phyloP scores from a whole-genome alignment of 129 eudicot species.

The Gnaphalium uliginosum region DNA sequence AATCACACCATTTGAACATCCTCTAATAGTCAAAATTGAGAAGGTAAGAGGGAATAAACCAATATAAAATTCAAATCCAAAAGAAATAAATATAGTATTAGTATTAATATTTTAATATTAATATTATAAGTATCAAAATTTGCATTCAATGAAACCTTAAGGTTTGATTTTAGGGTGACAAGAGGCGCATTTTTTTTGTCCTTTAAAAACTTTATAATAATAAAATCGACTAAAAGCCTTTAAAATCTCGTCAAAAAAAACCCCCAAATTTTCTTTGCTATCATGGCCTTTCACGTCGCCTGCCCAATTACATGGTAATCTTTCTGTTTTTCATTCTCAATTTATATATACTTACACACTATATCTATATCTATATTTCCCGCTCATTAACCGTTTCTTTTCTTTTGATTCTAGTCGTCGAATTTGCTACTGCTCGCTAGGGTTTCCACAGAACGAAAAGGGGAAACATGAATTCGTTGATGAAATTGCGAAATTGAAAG shows the following conservation, averaged over 20 bases:
- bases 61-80: no score
- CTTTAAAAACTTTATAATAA: slow-evolving; percentile 12
- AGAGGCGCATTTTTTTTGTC: background rate
- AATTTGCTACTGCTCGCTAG: slow-evolving; percentile 77
- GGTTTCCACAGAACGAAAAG: slow-evolving; percentile 60
- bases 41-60: no score
- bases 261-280: slow-evolving; percentile 29
- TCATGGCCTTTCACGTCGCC: slow-evolving; percentile 94
- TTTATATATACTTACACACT: slow-evolving; percentile 1
- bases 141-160: background rate
- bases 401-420: slow-evolving; percentile 55
- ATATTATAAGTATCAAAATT: background rate
- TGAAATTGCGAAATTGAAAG: slow-evolving; percentile 49
- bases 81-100: no score
- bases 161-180: background rate
- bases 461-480: slow-evolving; percentile 39
- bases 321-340: slow-evolving; percentile 18
- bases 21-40: no score
- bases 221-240: slow-evolving; percentile 25
- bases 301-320: slow-evolving; percentile 96
- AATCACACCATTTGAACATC: no score
- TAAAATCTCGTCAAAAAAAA: slow-evolving; percentile 33
- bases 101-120: no score
- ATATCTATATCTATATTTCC: slow-evolving; percentile 12
- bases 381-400: slow-evolving; percentile 22